Base-by-base conservation (phyloP, 345 rosid species). In the Dipteronia dyeriana region DNA sequence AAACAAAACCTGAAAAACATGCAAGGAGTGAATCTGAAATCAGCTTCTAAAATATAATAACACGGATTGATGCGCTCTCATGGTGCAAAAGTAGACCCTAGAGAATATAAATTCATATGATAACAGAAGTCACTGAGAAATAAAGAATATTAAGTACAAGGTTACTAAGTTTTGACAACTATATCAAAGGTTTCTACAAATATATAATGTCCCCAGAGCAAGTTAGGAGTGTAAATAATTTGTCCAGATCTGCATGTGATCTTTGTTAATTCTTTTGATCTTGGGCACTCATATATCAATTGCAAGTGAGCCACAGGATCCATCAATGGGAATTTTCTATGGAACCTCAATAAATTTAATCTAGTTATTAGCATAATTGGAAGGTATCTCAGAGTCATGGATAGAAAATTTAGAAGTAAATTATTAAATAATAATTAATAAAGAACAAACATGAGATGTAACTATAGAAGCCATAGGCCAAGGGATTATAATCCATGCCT, bases 1-100 rank as follows among this genome's bases (percentile, higher is more conserved):
- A 86, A 96, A 96, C 47, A 78, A 76, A 82, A 94, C 99, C 99
- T 96, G 87, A 68, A 79, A 82, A 82, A 66, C 3, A 53, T 13
- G 69, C 19, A 69, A 47, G n/a, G 49, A 79, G 60, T 19, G 22
- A 70, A 74, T 83, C 34, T 12, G 25, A 57, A 74, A 61, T 66
- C 57, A 78, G 43, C 49, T 54, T 11, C 49, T 70, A 71, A 38
- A 29, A 19, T 17, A 74, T 25, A 61, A 14, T 45, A 74, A 25
- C 68, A 62, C 7, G 4, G 22, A 64, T 45, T 9, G 38, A 62
- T 26, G 43, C 25, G 34, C n/a, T 51, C n/a, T 26, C 31, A 3
- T 23, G 8, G 38, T 12, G 61, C 75, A 74, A 38, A 62, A 43
- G 43, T 17, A 74, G 23, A 1, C 3, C 29, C 14, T 61, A 9